Conservation (phyloP, 495 filamentous ascomycete species). For the Neurospora sp. region DNA sequence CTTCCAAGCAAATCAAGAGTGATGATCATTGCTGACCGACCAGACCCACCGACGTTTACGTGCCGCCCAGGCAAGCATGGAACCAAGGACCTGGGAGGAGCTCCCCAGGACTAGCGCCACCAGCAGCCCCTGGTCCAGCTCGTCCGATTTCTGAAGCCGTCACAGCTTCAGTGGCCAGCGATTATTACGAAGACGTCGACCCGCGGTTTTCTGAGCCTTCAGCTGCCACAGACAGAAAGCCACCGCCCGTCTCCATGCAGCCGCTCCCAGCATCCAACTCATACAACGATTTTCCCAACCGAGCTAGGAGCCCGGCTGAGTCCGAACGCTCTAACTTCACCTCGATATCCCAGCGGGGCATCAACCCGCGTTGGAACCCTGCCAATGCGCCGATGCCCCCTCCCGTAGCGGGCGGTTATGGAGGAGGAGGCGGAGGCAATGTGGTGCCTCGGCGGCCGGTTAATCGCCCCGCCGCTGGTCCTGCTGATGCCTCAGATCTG, state of each 20-base stretch:
- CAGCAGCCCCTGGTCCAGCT: conserved; percentile 18
- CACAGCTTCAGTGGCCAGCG: conserved; percentile 25
- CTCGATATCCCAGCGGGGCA: conserved; percentile 70
- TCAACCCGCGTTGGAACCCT: conserved; percentile 75
- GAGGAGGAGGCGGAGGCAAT: background rate
- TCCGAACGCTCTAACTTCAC: conserved; percentile 76
- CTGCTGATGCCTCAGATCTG: conserved; percentile 29
- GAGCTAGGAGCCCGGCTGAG: conserved; percentile 62
- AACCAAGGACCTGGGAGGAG: conserved; percentile 37
- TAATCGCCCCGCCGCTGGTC: conserved; percentile 27
- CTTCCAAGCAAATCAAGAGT: background rate
- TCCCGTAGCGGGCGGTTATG: conserved; percentile 16
- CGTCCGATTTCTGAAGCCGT: conserved; percentile 19
- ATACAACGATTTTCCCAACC: conserved; percentile 53
- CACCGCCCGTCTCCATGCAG: conserved; percentile 21
- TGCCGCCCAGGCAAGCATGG: conserved; percentile 55
- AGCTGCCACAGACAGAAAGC: conserved; percentile 16
- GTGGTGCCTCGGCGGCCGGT: conserved; percentile 27
- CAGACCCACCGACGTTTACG: conserved; percentile 40
- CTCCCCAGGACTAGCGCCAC: conserved; percentile 28
- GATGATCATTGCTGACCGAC: background rate
- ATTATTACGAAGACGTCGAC: conserved; percentile 92
- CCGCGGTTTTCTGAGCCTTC: conserved; percentile 60
- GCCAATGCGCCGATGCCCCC: conserved; percentile 26
- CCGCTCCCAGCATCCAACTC: conserved; percentile 11